Percentiles rank a stretch among this genome's conserved stretches.
These are phyloP conservation scores for Soucietia sequanensis DNA, from an alignment of 805 yeast genomes.

Conservation along the genomic window DNA sequence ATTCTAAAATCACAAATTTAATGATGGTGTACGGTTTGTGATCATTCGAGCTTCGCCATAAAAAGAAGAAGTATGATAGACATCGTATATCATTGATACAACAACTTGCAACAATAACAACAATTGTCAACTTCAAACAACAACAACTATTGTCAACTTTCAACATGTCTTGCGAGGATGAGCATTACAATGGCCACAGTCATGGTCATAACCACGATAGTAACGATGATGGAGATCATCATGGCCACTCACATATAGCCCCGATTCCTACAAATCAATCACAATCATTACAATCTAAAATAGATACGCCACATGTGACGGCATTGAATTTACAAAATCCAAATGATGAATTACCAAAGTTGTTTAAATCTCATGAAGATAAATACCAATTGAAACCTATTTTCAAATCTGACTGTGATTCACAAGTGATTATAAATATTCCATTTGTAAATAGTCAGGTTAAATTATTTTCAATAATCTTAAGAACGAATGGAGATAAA, in stretches of 20 bases:
- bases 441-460: conserved; percentile 75
- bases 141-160: too few relatives aligned
- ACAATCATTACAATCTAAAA: conserved; percentile 62
- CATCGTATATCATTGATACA: too few relatives aligned
- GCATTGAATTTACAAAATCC: conserved; percentile 63
- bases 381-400: conserved; percentile 48
- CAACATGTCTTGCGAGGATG: conserved; percentile 32
- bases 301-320: conserved; percentile 57
- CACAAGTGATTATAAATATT: conserved; percentile 70
- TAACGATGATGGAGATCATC: conserved; percentile 18
- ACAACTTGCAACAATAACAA: too few relatives aligned
- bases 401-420: conserved; percentile 73
- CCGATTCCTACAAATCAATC: conserved; percentile 70
- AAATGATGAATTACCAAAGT: conserved; percentile 44
- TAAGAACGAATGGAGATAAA: conserved; percentile 62
- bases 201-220: conserved; percentile 32
- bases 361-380: conserved; percentile 54
- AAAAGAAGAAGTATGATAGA: too few relatives aligned
- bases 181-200: conserved; percentile 23
- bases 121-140: too few relatives aligned
- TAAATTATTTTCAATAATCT: conserved; percentile 67
- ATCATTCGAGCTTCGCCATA: too few relatives aligned
- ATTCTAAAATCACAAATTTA: too few relatives aligned
- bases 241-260: conserved; percentile 41
- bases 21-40: too few relatives aligned